Base-by-base conservation (phyloP, 208 protist species). In the Crithidia expoeki region DNA sequence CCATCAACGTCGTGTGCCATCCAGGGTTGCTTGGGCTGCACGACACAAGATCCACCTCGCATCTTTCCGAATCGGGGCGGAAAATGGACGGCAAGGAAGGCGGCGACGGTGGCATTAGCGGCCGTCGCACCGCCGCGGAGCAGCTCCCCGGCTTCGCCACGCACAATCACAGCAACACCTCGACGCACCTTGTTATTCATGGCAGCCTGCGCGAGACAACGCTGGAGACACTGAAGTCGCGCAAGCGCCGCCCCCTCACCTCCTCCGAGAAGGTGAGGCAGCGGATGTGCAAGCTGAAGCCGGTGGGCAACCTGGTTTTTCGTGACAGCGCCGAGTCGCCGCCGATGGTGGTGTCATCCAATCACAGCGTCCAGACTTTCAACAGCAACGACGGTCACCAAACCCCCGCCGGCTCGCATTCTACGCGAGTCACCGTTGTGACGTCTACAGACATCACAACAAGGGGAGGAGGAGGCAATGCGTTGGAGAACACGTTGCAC, bases 231-330 rank as follows among this genome's bases (percentile, higher is more conserved):
- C 64, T 79, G 27, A 51, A 68, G 36, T 14, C 30, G 11, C 62
- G 65, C 53, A 70, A 72, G 25, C 71, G 52, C 14, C 53, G 52
- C 36, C 55, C 60, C 1, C 62, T 76, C 27, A 65, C 66, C 12
- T 53, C 60, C 17, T 67, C 62, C 14, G 69, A 68, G 44, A 72
- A 49, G 52, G 64, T 80, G 34, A 33, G 47, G 55, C 28, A 76
- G 25, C 81, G 81, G 19, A 72, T 87, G 57, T 67, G 73, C 44
- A 74, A 33, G 17, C 36, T 68, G 25, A 84, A 72, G 50, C 74
- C 81, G 27, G 59, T 84, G 4, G 81, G 72, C 50, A 83, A 83
- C 65, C 36, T 79, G 10, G 57, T 86, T 12, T 87, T 84, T 55
- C 76, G 72, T 33, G 64, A 69, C 19, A 46, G 32, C 16, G 50